Conservation (phyloP, 441 rosid genomes). For the Melastoma candidum region DNA sequence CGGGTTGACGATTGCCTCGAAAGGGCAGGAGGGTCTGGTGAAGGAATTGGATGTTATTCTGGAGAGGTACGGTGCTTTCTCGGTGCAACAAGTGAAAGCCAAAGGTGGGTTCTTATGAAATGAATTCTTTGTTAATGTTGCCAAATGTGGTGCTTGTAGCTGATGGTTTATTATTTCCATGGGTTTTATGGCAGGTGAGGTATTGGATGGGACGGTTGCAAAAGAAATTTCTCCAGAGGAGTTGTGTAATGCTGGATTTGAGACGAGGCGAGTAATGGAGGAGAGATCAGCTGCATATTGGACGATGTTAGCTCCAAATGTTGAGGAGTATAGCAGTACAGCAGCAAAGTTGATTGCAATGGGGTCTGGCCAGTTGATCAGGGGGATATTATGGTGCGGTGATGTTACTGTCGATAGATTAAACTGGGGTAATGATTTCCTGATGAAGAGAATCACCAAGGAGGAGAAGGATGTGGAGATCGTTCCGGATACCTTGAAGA, state of each 20-base stretch:
- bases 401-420: constrained; percentile 81
- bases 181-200: constrained; percentile 20
- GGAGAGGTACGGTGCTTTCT: constrained; percentile 51
- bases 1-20: constrained; percentile 67
- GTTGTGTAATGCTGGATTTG: constrained; percentile 22
- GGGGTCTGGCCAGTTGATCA: constrained; percentile 21
- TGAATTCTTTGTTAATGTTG: too few relatives aligned
- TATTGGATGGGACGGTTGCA: constrained; percentile 27
- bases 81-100: constrained; percentile 26
- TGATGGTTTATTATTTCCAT: too few relatives aligned
- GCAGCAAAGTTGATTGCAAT: constrained; percentile 68
- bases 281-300: constrained; percentile 71
- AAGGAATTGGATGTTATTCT: constrained; percentile 44
- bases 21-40: constrained; percentile 61
- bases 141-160: too few relatives aligned
- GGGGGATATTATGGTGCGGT: constrained; percentile 89
- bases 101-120: too few relatives aligned
- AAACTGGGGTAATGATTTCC: constrained; percentile 56
- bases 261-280: constrained; percentile 43
- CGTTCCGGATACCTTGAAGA: constrained; percentile 49
- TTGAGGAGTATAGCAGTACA: constrained; percentile 71
- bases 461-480: constrained; percentile 33
- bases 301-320: constrained; percentile 90
- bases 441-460: constrained; percentile 41
- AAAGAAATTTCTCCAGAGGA: constrained; percentile 58